Base-by-base conservation (phyloP, 2,329 filamentous ascomycete genomes). In the Penicillium fuscoglaucum region DNA sequence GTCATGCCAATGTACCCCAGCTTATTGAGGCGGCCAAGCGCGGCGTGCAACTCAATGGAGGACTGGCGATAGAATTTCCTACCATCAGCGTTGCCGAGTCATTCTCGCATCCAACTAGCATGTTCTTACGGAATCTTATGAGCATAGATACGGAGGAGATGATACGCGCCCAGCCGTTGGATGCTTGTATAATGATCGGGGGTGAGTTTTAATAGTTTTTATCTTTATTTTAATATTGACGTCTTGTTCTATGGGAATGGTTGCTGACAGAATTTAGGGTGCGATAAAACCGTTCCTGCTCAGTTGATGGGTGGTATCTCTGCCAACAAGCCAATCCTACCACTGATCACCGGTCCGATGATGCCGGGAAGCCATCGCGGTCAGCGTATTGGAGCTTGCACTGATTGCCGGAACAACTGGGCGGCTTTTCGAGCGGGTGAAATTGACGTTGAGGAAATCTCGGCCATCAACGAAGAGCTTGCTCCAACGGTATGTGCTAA, bases 121-220 rank as follows among this genome's bases (percentile, higher is more conserved):
- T 91, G 89, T 90, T 86, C 55, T 68, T 91, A 48, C 75, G 89
- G 33, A 91, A 91, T 63, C 68, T 91, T 57, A 91, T 91, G 88
- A 87, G 85, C 63, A 90, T 91, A 86, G 89, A 91, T 68, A 91
- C 89, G 0, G 89, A 91, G 71, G 88, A 91, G 76, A 91, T 91
- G 88, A 86, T 90, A 53, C 78, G 79, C 44, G 88, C 87, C 0
- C 88, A 91, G 72, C 88, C 88, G 0, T 80, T 88, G 17, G 88
- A 91, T 73, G 84, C 86, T 0, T 84, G 85, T 10, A 81, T 89
- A 15, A 78, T 88, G 62, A 87, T 90, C 64, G 88, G 88, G 48
- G 87, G 86, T 85, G 57, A 60, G 75, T 72, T 4, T 24, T 19
- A 44, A 10, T 29, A 6, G 2, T 60, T 28, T 19, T 9, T 6